A percentile compares a stretch with the other conserved stretches of the same genome.
Conservation (phyloP, 2,329 filamentous ascomycete species). For the Helicocarpus griseus region DNA sequence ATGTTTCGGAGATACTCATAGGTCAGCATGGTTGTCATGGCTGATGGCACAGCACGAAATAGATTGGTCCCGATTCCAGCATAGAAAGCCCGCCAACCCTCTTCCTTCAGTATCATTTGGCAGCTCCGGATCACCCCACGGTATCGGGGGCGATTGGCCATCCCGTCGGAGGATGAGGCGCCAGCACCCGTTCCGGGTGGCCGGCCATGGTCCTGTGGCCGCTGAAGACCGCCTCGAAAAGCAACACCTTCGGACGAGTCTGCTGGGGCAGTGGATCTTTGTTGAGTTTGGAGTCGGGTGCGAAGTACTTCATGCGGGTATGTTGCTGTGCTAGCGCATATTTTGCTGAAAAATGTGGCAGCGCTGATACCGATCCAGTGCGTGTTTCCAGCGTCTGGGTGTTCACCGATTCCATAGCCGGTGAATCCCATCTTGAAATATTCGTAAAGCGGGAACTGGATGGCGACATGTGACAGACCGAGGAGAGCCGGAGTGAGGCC, state of each 20-base stretch:
- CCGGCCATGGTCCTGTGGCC: slow-evolving; percentile 36
- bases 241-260: slow-evolving; percentile 43
- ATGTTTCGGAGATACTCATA: slow-evolving; percentile 67
- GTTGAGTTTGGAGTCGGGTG: slow-evolving; percentile 87
- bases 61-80: slow-evolving; percentile 96
- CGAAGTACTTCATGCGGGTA: slow-evolving; percentile 96
- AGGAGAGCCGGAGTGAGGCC: slow-evolving; percentile 86
- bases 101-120: slow-evolving; percentile 74
- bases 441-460: slow-evolving; percentile 95
- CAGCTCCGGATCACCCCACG: slow-evolving; percentile 72
- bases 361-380: slow-evolving; percentile 78
- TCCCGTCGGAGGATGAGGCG: slow-evolving; percentile 45
- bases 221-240: slow-evolving; percentile 32
- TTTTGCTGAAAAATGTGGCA: slow-evolving; percentile 87
- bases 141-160: slow-evolving; percentile 53
- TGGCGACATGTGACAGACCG: slow-evolving; percentile 87
- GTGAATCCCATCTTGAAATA: slow-evolving; percentile 86
- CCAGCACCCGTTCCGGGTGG: slow-evolving; percentile 26
- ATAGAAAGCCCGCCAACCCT: slow-evolving; percentile 95
- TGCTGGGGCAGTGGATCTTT: slow-evolving; percentile 50
- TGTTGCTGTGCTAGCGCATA: slow-evolving; percentile 86
- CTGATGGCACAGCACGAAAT: slow-evolving; percentile 87
- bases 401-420: slow-evolving; percentile 74
- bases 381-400: slow-evolving; percentile 49
- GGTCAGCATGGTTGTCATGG: slow-evolving; percentile 94